These are phyloP conservation scores for Aspergillus sp. DNA, from an alignment of 2,329 filamentous ascomycete species.

Conservation along the genomic window DNA sequence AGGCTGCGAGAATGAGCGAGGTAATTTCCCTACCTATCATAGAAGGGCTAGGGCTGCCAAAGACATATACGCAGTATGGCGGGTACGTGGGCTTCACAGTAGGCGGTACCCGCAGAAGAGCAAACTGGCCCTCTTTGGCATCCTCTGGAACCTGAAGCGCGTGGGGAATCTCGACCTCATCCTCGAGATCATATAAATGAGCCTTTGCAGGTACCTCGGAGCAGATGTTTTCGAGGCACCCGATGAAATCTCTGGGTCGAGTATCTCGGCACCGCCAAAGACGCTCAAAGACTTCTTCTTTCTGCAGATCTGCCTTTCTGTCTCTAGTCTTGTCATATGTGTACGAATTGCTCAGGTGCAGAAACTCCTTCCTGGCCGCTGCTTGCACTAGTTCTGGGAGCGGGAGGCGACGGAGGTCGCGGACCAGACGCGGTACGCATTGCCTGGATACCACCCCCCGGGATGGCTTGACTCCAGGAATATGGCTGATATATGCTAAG, in stretches of 20 bases:
- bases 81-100: neutral
- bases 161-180: neutral
- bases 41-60: neutral
- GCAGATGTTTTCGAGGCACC: neutral
- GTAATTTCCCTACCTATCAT: neutral
- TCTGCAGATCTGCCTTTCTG: neutral
- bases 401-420: neutral
- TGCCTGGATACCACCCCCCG: neutral
- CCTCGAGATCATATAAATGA: neutral
- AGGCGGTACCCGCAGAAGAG: neutral
- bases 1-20: neutral
- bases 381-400: conserved; percentile 1
- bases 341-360: neutral
- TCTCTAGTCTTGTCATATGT: neutral
- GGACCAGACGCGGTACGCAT: neutral
- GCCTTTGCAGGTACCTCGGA: neutral
- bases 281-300: neutral
- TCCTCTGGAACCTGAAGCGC: neutral
- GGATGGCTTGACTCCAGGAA: neutral
- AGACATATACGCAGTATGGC: neutral
- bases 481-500: neutral
- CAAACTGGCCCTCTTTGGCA: neutral
- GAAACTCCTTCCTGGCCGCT: conserved; percentile 1
- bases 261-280: neutral
- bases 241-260: neutral